Base-by-base conservation (phyloP, 176 grass and related monocot genomes). In the Elaeis guineensis region DNA sequence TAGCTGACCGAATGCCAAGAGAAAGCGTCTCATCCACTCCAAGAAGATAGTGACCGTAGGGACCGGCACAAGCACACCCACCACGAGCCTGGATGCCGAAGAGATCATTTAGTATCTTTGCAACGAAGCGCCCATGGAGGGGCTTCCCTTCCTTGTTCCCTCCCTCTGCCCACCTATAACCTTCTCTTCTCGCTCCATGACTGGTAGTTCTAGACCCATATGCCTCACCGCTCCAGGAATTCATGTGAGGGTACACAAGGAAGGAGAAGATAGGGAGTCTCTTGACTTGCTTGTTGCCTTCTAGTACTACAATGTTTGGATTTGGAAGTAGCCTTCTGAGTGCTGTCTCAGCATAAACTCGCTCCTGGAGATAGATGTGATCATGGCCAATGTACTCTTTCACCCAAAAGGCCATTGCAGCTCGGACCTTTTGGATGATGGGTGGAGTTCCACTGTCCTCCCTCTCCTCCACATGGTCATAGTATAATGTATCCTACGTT, bases 81-180 rank as follows among this genome's bases (percentile, higher is more conserved):
- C 90, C 90, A 39, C 86, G 84, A 1, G 82, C 82, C 51, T 95
- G 90, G 59, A 95, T 81, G 11, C 90, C 90, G 0, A 95, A 95
- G 49, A 95, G 81, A 69, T 90, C 90, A 4, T 83, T 89, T 0
- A 95, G 65, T 57, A 95, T 62, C 63, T 54, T 86, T 1, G 90
- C 72, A 1, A 86, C 77, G 4, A 90, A 90, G 8, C 90, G 79
- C 1, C 90, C 82, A 9, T 90, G 90, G 15, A 95, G 77, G 2
- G 83, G 90, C 16, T 76, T 67, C 0, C 6, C 52, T 30, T 29
- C 59, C 51, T 12, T 21, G 14, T 23, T 57, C 16, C 0, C n/a
- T 16, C 17, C 51, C 57, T 51, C 62, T 1, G 9, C 11, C 19
- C 44, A 50, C 6, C 16, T 21, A 14, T 12, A 44, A 11, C 9